A percentile compares a stretch with the other conserved stretches of the same genome.
phyloP scores from a whole-genome alignment of 257 asterid species.

The Nicotiana knightiana region DNA sequence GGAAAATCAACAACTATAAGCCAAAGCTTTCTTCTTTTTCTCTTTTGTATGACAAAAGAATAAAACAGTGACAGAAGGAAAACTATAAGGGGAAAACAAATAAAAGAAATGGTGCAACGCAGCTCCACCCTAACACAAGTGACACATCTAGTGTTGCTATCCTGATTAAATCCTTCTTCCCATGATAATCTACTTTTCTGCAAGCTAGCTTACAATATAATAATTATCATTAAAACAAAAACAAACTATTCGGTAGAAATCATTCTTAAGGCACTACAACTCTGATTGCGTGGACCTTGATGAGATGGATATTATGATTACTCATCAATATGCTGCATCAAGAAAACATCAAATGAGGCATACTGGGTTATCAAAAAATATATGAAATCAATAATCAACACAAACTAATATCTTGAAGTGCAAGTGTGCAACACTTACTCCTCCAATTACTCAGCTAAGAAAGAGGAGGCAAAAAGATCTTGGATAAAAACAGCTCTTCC shows the following conservation, averaged over 20 bases:
- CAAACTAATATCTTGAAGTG: conserved; percentile 3
- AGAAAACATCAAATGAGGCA: conserved; percentile 16
- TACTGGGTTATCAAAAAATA: neutral
- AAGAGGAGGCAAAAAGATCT: conserved; percentile 57
- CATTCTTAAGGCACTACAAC: neutral
- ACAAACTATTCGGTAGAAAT: neutral
- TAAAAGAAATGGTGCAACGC: neutral
- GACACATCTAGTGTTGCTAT: neutral
- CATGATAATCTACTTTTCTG: conserved; percentile 3
- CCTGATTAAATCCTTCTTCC: neutral
- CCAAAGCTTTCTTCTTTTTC: neutral
- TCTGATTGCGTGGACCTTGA: neutral
- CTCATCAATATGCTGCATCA: neutral
- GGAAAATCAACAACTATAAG: neutral
- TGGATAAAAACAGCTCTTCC: conserved; percentile 71
- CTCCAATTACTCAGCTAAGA: conserved; percentile 40
- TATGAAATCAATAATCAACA: neutral
- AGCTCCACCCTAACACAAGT: neutral
- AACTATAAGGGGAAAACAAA: neutral
- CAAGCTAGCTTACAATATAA: conserved; percentile 3
- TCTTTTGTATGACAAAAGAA: neutral
- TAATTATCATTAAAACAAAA: neutral
- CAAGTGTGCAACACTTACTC: conserved; percentile 26
- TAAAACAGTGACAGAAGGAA: neutral
- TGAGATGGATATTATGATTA: neutral